Evolutionary conservation across 23 red algal genomes (phyloP).

Genomic region (Gracilaria vermiculophylla): DNA sequence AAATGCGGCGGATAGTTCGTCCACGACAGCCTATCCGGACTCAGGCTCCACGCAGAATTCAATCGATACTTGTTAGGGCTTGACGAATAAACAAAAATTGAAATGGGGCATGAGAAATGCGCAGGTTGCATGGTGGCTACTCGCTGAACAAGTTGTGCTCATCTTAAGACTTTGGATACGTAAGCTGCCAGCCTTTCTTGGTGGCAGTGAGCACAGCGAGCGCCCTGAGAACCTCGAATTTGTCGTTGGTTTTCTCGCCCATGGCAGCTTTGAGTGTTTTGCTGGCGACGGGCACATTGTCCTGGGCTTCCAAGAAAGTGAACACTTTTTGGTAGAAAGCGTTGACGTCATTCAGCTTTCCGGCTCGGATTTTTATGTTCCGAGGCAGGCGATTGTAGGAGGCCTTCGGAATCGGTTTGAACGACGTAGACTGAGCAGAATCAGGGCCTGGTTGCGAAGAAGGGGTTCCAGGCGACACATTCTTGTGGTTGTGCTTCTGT

Average conservation of each 20-base stretch:
- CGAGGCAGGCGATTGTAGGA: conserved; percentile 54
- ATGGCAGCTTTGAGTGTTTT: conserved; percentile 26
- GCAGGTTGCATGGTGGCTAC: too few relatives aligned
- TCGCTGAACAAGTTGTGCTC: too few relatives aligned
- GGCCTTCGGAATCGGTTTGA: conserved; percentile 30
- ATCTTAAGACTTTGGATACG: conserved; percentile 3
- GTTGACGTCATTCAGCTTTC: conserved; percentile 47
- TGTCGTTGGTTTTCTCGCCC: conserved; percentile 1
- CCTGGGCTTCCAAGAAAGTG: not conserved
- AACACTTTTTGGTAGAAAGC: conserved; percentile 61
- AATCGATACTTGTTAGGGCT: not conserved
- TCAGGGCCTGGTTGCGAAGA: not conserved
- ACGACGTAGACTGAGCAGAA: not conserved
- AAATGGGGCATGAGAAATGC: too few relatives aligned
- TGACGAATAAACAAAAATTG: not conserved
- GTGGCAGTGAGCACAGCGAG: conserved; percentile 19
- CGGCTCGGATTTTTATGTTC: conserved; percentile 52
- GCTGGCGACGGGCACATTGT: not conserved
- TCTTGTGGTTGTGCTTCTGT: not conserved
- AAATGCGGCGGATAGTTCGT: not conserved
- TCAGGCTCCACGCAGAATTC: not conserved
- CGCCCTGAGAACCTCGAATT: conserved; percentile 51
- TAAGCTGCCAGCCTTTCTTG: conserved; percentile 57
- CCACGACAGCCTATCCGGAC: conserved; percentile 1
- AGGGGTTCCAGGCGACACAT: not conserved